A percentile compares a stretch with the other conserved stretches of the same genome.
phyloP scores from a whole-genome alignment of 2,329 filamentous ascomycete species.

The Alternaria sp. region DNA sequence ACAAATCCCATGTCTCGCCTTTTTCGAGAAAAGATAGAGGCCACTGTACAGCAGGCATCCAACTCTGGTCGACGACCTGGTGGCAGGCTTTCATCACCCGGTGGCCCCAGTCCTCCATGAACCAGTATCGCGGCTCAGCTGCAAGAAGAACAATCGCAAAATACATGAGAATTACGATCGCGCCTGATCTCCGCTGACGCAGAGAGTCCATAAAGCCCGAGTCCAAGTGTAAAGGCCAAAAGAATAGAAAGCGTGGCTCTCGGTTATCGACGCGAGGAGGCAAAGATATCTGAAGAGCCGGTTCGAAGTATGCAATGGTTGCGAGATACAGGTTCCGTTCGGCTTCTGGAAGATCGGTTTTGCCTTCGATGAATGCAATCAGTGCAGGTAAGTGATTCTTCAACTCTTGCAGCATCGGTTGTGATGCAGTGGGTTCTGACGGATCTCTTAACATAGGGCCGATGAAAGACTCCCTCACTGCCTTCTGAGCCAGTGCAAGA shows the following conservation, averaged over 20 bases:
- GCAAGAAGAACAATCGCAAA: conserved; percentile 50
- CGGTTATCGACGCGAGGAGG: conserved; percentile 43
- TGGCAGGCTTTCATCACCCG: conserved; percentile 37
- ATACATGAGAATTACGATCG: conserved; percentile 52
- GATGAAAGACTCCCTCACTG: conserved; percentile 38
- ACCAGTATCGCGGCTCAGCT: conserved; percentile 52
- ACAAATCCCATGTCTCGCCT: conserved; percentile 16
- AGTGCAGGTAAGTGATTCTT: conserved; percentile 33
- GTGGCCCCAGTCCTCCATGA: conserved; percentile 50
- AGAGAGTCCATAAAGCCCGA: conserved; percentile 45
- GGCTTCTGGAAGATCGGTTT: conserved; percentile 28
- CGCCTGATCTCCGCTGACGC: conserved; percentile 43
- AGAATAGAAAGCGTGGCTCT: conserved; percentile 47
- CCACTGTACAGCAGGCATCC: conserved; percentile 40
- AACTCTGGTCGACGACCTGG: conserved; percentile 35
- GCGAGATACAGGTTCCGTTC: conserved; percentile 28
- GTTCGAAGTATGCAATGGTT: conserved; percentile 31
- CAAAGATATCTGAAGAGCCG: conserved; percentile 33
- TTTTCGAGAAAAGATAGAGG: conserved; percentile 32
- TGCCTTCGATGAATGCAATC: conserved; percentile 32
- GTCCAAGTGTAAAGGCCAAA: conserved; percentile 52
- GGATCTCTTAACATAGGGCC: conserved; percentile 33
- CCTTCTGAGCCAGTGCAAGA: conserved; percentile 31
- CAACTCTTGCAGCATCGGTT: conserved; percentile 42
- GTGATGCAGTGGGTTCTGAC: conserved; percentile 31